Conservation (phyloP, 1,284 basidiomycete genomes). For the Ceratobasidium theobromae region DNA sequence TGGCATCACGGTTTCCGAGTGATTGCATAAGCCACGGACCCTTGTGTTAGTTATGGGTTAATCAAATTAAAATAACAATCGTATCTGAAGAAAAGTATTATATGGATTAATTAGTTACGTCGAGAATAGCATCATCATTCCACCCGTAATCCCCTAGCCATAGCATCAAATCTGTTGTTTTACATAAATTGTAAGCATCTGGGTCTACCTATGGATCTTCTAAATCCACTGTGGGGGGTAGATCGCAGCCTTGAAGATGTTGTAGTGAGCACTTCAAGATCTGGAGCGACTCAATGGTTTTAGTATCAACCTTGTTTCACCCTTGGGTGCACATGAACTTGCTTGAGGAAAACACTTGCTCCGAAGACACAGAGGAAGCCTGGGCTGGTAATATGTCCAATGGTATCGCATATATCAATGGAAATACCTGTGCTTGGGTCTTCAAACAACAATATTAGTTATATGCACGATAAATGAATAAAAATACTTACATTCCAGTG, state of each 20-base stretch:
- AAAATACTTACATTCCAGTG: not conserved
- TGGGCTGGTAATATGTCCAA: constrained; percentile 5
- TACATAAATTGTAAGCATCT: too few species aligned
- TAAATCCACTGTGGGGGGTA: too few species aligned
- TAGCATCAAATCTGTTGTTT: too few species aligned
- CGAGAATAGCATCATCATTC: too few species aligned
- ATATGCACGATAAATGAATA: not conserved
- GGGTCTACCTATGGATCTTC: too few species aligned
- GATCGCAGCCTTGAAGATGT: not conserved
- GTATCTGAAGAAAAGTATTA: too few species aligned
- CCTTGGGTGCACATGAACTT: constrained; percentile 2
- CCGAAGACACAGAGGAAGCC: constrained; percentile 4
- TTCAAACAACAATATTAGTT: not conserved
- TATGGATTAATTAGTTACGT: too few species aligned
- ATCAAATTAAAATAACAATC: too few species aligned
- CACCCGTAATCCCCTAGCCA: too few species aligned
- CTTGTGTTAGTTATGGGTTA: too few species aligned
- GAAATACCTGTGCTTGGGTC: not conserved
- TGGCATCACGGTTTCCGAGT: too few species aligned
- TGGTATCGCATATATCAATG: not conserved
- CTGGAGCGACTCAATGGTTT: not conserved
- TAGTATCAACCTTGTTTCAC: not conserved
- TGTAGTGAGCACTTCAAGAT: constrained; percentile 4
- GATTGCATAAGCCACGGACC: too few species aligned
- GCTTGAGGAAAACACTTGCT: constrained; percentile 9